These are phyloP conservation scores for Ascoidea asiatica DNA, from an alignment of 805 yeast genomes.

Conservation along the genomic window DNA sequence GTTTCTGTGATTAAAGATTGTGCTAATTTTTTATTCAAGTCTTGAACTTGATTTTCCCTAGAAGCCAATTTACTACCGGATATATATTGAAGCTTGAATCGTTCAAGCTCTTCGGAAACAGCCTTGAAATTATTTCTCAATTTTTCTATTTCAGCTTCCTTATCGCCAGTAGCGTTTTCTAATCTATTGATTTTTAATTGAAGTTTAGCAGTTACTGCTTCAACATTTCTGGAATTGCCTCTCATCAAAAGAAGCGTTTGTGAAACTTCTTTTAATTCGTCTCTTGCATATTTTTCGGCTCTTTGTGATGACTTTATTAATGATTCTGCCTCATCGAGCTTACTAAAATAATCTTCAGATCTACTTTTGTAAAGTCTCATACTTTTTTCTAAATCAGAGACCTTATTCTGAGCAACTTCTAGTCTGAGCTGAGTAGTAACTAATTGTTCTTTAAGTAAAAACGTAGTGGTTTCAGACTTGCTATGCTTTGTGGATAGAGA, in stretches of 20 bases:
- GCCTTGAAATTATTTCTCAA: conserved; percentile 32
- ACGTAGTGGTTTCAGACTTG: conserved; percentile 9
- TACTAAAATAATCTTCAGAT: conserved; percentile 59
- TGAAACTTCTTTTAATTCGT: conserved; percentile 40
- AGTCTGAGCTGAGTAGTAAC: conserved; percentile 39
- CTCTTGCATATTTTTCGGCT: conserved; percentile 38
- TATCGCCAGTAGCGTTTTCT: conserved; percentile 43
- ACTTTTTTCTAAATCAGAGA: conserved; percentile 37
- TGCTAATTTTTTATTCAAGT: conserved; percentile 38
- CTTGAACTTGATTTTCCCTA: conserved; percentile 35
- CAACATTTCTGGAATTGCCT: conserved; percentile 41
- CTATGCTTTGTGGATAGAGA: conserved; percentile 22
- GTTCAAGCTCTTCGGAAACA: conserved; percentile 41
- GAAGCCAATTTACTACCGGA: conserved; percentile 18
- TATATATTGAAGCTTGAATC: conserved; percentile 32
- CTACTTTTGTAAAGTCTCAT: conserved; percentile 53
- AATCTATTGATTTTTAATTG: conserved; percentile 35
- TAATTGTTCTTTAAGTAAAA: conserved; percentile 25
- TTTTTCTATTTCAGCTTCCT: conserved; percentile 39
- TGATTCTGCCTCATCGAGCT: conserved; percentile 68
- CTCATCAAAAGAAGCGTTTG: conserved; percentile 31
- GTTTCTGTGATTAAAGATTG: conserved; percentile 52
- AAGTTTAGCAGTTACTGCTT: conserved; percentile 36
- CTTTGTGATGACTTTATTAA: conserved; percentile 51
- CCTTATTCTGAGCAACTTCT: conserved; percentile 42